phyloP scores from a whole-genome alignment of 2,329 filamentous ascomycete species.

The Tolypocladium nubicola region DNA sequence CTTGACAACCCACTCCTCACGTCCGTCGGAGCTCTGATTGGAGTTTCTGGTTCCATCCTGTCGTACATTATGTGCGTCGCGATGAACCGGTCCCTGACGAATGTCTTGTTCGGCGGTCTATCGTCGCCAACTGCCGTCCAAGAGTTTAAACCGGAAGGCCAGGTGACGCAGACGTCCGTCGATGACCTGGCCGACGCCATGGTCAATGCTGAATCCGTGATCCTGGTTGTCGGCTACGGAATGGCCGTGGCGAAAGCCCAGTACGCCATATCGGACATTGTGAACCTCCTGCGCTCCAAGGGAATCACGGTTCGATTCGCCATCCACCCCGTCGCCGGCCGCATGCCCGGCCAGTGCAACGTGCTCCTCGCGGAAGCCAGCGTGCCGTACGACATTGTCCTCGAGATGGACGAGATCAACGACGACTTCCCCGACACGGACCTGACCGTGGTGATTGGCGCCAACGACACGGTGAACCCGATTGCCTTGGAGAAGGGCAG shows the following conservation, averaged over 20 bases:
- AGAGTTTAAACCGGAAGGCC: conserved; percentile 69
- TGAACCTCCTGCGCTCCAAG: conserved; percentile 58
- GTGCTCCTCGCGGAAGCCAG: conserved; percentile 79
- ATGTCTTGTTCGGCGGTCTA: conserved; percentile 72
- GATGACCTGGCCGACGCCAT: conserved; percentile 74
- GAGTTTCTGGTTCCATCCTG: conserved; percentile 78
- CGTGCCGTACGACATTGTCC: conserved; percentile 83
- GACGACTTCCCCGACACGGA: conserved; percentile 83
- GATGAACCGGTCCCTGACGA: conserved; percentile 85
- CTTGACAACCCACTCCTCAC: conserved; percentile 77
- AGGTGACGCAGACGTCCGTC: conserved; percentile 65
- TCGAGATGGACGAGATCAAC: conserved; percentile 96
- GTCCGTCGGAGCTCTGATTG: conserved; percentile 77
- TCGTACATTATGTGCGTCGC: conserved; percentile 82
- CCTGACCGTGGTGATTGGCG: conserved; percentile 78
- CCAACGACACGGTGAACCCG: conserved; percentile 88
- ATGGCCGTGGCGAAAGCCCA: conserved; percentile 94
- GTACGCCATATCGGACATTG: conserved; percentile 80
- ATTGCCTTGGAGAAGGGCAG: conserved; percentile 77
- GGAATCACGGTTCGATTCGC: conserved; percentile 79
- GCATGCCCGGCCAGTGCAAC: conserved; percentile 92
- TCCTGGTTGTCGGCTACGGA: conserved; percentile 84
- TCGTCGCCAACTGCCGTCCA: conserved; percentile 43
- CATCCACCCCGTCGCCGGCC: conserved; percentile 80
- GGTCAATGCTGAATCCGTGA: conserved; percentile 68